These are phyloP conservation scores for Multifurca ochricompacta DNA, from an alignment of 768 basidiomycete genomes.

Conservation along the genomic window DNA sequence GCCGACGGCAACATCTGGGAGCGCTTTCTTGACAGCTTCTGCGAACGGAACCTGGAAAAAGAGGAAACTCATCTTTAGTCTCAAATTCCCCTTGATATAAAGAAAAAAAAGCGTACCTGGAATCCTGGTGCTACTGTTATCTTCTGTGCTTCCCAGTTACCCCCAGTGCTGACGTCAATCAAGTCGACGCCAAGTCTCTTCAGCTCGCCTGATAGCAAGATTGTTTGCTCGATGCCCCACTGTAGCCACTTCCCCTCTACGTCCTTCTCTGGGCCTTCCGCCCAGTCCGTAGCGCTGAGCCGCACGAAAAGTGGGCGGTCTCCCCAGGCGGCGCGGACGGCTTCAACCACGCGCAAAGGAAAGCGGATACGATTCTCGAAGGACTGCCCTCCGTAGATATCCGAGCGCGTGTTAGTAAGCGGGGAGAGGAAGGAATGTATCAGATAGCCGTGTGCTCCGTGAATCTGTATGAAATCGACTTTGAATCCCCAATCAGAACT, in stretches of 20 bases:
- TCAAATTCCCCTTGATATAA: neutral
- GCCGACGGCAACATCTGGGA: constrained; percentile 48
- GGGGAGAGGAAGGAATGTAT: constrained; percentile 64
- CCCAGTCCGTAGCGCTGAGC: constrained; percentile 48
- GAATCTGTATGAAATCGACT: constrained; percentile 70
- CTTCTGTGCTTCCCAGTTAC: constrained; percentile 42
- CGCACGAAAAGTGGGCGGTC: constrained; percentile 65
- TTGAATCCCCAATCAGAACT: no score
- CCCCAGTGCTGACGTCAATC: constrained; percentile 50
- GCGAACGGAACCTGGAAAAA: constrained; percentile 58
- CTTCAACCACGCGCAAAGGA: constrained; percentile 47
- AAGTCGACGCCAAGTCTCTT: constrained; percentile 60
- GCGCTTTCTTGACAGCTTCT: constrained; percentile 51
- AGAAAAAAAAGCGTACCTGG: constrained; percentile 36
- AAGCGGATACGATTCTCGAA: constrained; percentile 68
- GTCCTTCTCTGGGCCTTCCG: constrained; percentile 44
- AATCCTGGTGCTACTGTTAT: constrained; percentile 52
- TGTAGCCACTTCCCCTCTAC: constrained; percentile 47
- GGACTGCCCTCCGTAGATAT: constrained; percentile 58
- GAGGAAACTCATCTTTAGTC: no score
- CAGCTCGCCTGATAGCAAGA: constrained; percentile 46
- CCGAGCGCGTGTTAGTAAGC: constrained; percentile 62
- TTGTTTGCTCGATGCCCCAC: constrained; percentile 77
- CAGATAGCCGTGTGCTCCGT: constrained; percentile 69
- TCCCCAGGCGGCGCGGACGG: constrained; percentile 48